Evolutionary conservation across 1,284 basidiomycete genomes (phyloP).

Genomic region (Ceratobasidium sp.): DNA sequence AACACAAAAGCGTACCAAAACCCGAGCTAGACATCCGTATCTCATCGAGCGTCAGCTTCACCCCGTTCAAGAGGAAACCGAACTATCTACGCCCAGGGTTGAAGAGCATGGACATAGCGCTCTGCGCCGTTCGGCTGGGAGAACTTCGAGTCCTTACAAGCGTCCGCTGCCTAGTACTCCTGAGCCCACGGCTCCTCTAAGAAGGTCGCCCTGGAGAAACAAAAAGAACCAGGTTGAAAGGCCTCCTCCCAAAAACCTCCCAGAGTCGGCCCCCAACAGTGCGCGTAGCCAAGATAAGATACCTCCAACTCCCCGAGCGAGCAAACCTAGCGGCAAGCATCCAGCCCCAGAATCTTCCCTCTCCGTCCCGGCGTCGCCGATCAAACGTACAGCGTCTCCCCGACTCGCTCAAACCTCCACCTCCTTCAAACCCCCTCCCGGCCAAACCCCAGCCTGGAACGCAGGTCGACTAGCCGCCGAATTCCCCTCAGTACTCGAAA

Average conservation of each 20-base stretch:
- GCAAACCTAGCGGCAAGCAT: background rate
- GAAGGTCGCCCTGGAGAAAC: too few species aligned
- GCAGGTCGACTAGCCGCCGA: constrained; percentile 27
- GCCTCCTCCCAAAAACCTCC: too few species aligned
- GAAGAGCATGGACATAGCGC: background rate
- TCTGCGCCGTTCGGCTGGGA: background rate
- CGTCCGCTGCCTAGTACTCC: background rate
- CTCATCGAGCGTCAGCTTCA: background rate
- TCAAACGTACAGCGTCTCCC: too few species aligned
- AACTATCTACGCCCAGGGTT: background rate
- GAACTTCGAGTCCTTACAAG: constrained; percentile 4
- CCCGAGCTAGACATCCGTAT: background rate
- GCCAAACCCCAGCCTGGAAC: constrained; percentile 1
- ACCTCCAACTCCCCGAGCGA: background rate
- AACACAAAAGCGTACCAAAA: background rate
- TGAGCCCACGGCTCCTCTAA: too few species aligned
- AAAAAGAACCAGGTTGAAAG: too few species aligned
- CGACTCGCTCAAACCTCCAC: too few species aligned
- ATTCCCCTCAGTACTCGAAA: constrained; percentile 1
- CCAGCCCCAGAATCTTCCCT: too few species aligned
- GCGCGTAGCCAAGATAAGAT: too few species aligned
- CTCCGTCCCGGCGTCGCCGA: too few species aligned
- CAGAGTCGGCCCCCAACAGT: too few species aligned
- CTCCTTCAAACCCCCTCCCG: background rate
- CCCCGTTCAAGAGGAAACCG: background rate